Evolutionary conservation across 768 basidiomycete species (phyloP).

Genomic region (Cystofilobasidium macerans): DNA sequence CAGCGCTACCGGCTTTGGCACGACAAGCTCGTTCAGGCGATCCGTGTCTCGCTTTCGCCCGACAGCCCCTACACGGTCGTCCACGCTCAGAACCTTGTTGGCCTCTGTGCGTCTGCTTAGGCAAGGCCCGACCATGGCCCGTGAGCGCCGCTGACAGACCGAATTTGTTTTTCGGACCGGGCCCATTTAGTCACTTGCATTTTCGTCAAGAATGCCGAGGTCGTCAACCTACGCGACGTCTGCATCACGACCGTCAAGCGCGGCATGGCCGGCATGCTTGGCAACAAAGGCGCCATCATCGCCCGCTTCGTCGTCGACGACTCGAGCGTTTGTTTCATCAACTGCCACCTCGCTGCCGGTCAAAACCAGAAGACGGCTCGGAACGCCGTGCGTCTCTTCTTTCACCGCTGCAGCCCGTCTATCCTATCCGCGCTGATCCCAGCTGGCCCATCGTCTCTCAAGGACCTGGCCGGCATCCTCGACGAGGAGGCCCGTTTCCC

Average conservation of each 20-base stretch:
- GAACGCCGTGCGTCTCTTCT: slow-evolving; percentile 44
- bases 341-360: slow-evolving; percentile 87
- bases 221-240: slow-evolving; percentile 51
- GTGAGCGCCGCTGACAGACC: not conserved
- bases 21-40: slow-evolving; percentile 60
- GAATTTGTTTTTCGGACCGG: not conserved
- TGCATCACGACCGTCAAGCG: slow-evolving; percentile 76
- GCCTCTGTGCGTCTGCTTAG: slow-evolving; percentile 36
- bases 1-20: slow-evolving; percentile 80
- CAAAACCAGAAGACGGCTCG: slow-evolving; percentile 69
- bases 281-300: slow-evolving; percentile 95
- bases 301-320: slow-evolving; percentile 78
- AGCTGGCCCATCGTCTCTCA: not conserved
- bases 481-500: slow-evolving; percentile 65
- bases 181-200: slow-evolving; percentile 52
- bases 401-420: not conserved
- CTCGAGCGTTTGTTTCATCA: slow-evolving; percentile 86
- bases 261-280: slow-evolving; percentile 84
- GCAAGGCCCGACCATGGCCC: not conserved
- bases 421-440: not conserved
- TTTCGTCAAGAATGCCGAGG: slow-evolving; percentile 58
- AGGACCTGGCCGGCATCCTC: slow-evolving; percentile 70
- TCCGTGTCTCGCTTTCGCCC: slow-evolving; percentile 61
- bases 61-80: slow-evolving; percentile 66
- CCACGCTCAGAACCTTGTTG: slow-evolving; percentile 81